A percentile compares a stretch with the other conserved stretches of the same genome.
phyloP scores from a whole-genome alignment of 352 stramenopile species.

The Globisporangium okanoganense region DNA sequence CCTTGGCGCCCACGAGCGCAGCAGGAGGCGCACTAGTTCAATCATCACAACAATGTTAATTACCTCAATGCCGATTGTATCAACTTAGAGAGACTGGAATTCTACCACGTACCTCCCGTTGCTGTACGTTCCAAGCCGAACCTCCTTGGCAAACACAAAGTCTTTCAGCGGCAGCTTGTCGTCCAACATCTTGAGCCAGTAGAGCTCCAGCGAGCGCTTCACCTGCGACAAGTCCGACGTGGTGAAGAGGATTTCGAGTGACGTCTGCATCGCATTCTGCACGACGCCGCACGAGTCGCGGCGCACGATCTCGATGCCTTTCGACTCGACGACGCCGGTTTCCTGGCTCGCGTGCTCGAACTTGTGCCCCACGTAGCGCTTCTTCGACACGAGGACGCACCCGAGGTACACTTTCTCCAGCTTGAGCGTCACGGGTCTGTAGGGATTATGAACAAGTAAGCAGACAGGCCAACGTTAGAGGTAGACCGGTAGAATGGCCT shows the following conservation, averaged over 20 bases:
- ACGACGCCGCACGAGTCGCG: constrained; percentile 91
- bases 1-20: constrained; percentile 74
- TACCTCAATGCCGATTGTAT: not conserved
- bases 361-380: constrained; percentile 90
- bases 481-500: not conserved
- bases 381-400: constrained; percentile 93
- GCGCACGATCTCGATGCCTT: constrained; percentile 92
- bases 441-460: not conserved
- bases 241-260: constrained; percentile 60
- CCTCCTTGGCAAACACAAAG: constrained; percentile 86
- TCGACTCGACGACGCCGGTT: constrained; percentile 74
- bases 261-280: constrained; percentile 60
- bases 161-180: constrained; percentile 60
- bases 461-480: not conserved
- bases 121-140: constrained; percentile 81
- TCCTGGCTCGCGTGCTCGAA: constrained; percentile 64
- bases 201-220: constrained; percentile 55
- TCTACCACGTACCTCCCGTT: constrained; percentile 30
- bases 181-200: constrained; percentile 69
- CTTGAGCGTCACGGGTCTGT: constrained; percentile 76
- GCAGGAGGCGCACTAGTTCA: constrained; percentile 56
- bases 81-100: not conserved
- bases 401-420: constrained; percentile 93
- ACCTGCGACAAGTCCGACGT: constrained; percentile 70
- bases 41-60: not conserved